Evolutionary conservation across 1,139 yeast genomes (phyloP), one percentile per base, ranked within the genome.

Genomic region (Wickerhamomyces sp.): DNA sequence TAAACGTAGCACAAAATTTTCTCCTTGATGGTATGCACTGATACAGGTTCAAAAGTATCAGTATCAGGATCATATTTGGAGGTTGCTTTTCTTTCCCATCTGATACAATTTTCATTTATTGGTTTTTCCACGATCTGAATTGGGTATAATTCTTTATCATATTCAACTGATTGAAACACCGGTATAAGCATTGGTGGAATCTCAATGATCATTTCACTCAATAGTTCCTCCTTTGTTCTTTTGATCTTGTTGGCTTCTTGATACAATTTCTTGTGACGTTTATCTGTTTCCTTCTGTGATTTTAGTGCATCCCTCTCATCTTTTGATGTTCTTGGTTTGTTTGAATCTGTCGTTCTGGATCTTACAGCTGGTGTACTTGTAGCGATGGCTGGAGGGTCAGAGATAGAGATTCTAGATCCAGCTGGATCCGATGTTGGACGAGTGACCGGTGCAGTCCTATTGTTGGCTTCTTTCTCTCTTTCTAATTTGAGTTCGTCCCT

Each of bases 21-120:
- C 55, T 83, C 88, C 5, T 66, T 64, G 1, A 69, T 50, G 6
- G 70, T 60, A 32, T 59, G 64, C 0, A 71, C 63, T 0, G 60
- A 65, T 44, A 77, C 68, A 0, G 91, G 90, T 9, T 77, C 69
- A 51, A 79, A 84, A 0, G 73, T 57, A 51, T 79, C 85, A 50
- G 47, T 73, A 46, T 41, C 59, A 46, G 55, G 61, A 64, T 49
- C 64, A 57, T 36, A 74, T 58, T 6, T 62, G 27, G 35, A 73
- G 67, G 18, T 54, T 30, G 38, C 59, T 41, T 75, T 60, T 39
- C 69, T 59, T 52, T 70, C 66, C 54, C 67, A 61, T 6, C 67
- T 60, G 1, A 66, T 44, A 0, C 72, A 69, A 9, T 54, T 45
- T 10, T 42, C 46, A 9, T 50, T 48, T n/a, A 55, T 51, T 15